Percentiles rank a stretch among this genome's conserved stretches.
Conservation (phyloP, 805 yeast genomes). For the Ogataea naganishii region DNA sequence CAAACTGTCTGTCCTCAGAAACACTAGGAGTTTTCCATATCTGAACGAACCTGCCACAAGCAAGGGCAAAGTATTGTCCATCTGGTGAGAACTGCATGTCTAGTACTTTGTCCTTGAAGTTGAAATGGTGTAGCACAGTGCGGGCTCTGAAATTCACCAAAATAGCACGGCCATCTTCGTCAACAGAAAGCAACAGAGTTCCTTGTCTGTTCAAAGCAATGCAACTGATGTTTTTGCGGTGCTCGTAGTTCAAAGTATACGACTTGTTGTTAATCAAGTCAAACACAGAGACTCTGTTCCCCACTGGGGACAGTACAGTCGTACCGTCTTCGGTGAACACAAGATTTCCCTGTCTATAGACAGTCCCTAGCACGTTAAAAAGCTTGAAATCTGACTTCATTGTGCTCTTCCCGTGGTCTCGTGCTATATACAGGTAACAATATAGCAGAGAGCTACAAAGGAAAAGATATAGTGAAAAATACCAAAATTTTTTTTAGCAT, state of each 20-base stretch:
- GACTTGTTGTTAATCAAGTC: constrained; percentile 79
- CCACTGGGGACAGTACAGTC: constrained; percentile 81
- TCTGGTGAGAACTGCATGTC: constrained; percentile 83
- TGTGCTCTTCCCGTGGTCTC: background rate
- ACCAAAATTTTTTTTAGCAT: too few relatives aligned
- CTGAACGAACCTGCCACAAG: constrained; percentile 74
- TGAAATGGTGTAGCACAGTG: constrained; percentile 87
- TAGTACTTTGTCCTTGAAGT: constrained; percentile 70
- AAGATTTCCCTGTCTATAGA: constrained; percentile 87
- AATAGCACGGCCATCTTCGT: constrained; percentile 88
- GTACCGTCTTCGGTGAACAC: constrained; percentile 83
- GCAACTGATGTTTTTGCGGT: constrained; percentile 71
- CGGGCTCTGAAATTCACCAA: constrained; percentile 77
- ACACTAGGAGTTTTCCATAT: constrained; percentile 87
- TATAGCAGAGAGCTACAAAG: too few relatives aligned
- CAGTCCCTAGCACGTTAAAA: constrained; percentile 88
- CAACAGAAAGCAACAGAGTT: constrained; percentile 73
- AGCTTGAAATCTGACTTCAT: constrained; percentile 90
- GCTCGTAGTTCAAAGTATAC: constrained; percentile 87
- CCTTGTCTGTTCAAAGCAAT: constrained; percentile 80
- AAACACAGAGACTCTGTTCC: constrained; percentile 84
- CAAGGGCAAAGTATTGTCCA: constrained; percentile 81
- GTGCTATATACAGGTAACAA: background rate
- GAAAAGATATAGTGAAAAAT: too few relatives aligned
- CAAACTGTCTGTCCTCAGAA: constrained; percentile 83